Evolutionary conservation across 805 yeast species (phyloP).

Genomic region (Jamesozyma jinghongensis): DNA sequence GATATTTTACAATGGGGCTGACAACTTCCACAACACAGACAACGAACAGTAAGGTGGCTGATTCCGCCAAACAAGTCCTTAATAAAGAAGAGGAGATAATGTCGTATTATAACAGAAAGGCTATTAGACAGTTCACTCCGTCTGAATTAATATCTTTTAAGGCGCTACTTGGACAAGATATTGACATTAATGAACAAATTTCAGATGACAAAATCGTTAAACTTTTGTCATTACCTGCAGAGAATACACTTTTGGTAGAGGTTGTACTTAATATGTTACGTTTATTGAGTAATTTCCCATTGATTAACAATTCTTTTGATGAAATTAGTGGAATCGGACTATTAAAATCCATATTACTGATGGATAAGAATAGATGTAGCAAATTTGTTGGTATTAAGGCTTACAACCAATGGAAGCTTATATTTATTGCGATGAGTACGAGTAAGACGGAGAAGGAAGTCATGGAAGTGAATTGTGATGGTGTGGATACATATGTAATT

Average conservation of each 20-base stretch:
- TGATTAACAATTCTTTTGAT: slow-evolving; percentile 31
- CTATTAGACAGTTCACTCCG: slow-evolving; percentile 13
- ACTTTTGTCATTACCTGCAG: slow-evolving; percentile 32
- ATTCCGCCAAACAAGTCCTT: background rate
- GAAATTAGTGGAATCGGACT: slow-evolving; percentile 34
- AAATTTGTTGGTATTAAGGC: slow-evolving; percentile 29
- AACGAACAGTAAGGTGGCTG: background rate
- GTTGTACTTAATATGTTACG: slow-evolving; percentile 35
- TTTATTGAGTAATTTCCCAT: slow-evolving; percentile 43
- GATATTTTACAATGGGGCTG: background rate
- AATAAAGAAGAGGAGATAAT: slow-evolving; percentile 7
- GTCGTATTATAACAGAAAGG: slow-evolving; percentile 11
- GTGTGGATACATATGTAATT: slow-evolving; percentile 4
- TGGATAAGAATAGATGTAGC: slow-evolving; percentile 33
- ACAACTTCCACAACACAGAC: background rate
- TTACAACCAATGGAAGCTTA: slow-evolving; percentile 35
- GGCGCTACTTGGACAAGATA: slow-evolving; percentile 15
- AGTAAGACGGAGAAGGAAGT: slow-evolving; percentile 5
- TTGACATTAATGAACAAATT: slow-evolving; percentile 20
- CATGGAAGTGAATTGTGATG: background rate
- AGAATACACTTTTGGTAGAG: slow-evolving; percentile 24
- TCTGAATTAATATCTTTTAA: slow-evolving; percentile 20
- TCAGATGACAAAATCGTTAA: slow-evolving; percentile 21
- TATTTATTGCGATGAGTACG: slow-evolving; percentile 40
- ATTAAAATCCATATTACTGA: slow-evolving; percentile 37